These are phyloP conservation scores for Vigna reflexopilosa DNA, from an alignment of 306 rosid species.

Conservation along the genomic window DNA sequence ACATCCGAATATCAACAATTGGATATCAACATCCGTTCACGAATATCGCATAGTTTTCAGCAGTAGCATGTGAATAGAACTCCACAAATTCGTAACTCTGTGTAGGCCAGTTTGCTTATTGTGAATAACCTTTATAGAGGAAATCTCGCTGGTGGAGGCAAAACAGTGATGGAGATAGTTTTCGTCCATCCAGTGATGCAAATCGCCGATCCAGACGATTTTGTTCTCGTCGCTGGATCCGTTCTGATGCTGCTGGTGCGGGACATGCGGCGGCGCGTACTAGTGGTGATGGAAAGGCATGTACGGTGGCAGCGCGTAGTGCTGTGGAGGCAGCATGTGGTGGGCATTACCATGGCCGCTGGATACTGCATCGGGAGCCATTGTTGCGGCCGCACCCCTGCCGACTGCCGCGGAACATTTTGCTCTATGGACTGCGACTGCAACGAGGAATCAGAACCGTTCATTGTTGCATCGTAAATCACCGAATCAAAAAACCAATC, in stretches of 20 bases:
- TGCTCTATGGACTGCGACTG: slow-evolving; percentile 40
- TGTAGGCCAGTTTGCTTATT: too few relatives aligned
- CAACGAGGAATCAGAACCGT: slow-evolving; percentile 74
- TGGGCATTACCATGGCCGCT: slow-evolving; percentile 97
- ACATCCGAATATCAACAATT: too few relatives aligned
- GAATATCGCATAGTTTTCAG: too few relatives aligned
- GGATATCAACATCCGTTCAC: too few relatives aligned
- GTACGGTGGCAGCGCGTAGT: slow-evolving; percentile 66
- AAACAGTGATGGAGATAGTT: slow-evolving; percentile 85
- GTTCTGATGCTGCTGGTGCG: slow-evolving; percentile 50
- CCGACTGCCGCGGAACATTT: slow-evolving; percentile 43
- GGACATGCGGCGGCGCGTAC: slow-evolving; percentile 26
- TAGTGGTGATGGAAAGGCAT: slow-evolving; percentile 48
- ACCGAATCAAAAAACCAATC: background rate
- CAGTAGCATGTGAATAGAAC: too few relatives aligned
- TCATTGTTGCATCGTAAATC: slow-evolving; percentile 74
- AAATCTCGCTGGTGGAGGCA: slow-evolving; percentile 74
- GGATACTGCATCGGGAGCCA: slow-evolving; percentile 96
- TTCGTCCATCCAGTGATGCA: slow-evolving; percentile 96
- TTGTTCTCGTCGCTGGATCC: slow-evolving; percentile 84
- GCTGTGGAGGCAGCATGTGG: slow-evolving; percentile 89
- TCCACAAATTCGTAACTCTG: too few relatives aligned
- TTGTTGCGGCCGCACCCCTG: slow-evolving; percentile 55
- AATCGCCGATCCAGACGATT: slow-evolving; percentile 95
- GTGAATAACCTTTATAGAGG: too few relatives aligned